Percentiles rank a stretch among this genome's conserved stretches.
Conservation (phyloP, 1,139 yeast genomes). For the Candida tropicalis region DNA sequence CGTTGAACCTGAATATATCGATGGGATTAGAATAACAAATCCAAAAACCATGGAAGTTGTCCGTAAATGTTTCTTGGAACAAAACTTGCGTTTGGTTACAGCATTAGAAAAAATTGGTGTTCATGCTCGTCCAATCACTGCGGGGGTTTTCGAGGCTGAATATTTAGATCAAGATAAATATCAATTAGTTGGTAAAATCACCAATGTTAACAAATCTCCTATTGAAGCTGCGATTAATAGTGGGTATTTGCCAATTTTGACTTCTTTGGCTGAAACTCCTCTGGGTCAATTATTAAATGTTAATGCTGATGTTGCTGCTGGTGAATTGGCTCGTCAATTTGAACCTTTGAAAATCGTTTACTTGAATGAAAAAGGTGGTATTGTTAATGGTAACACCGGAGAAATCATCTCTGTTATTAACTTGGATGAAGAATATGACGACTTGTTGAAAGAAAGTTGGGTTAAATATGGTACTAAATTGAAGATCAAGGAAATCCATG, state of each 20-base stretch:
- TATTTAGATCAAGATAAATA: conserved; percentile 89
- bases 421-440: conserved; percentile 94
- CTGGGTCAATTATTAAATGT: conserved; percentile 96
- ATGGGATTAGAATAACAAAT: conserved; percentile 96
- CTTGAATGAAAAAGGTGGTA: conserved; percentile 96
- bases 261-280: conserved; percentile 94
- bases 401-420: conserved; percentile 89
- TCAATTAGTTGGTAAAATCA: conserved; percentile 89
- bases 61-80: conserved; percentile 91
- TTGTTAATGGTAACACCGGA: conserved; percentile 87
- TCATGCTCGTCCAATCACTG: conserved; percentile 97
- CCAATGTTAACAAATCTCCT: conserved; percentile 83
- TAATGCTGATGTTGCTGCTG: conserved; percentile 98
- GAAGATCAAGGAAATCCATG: conserved; percentile 95
- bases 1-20: conserved; percentile 92
- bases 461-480: conserved; percentile 97
- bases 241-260: conserved; percentile 94
- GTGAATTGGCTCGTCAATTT: conserved; percentile 93
- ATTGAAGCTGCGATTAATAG: conserved; percentile 94
- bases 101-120: conserved; percentile 97
- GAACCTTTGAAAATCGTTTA: conserved; percentile 97
- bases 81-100: conserved; percentile 89
- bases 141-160: conserved; percentile 95
- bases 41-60: conserved; percentile 95
- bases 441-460: conserved; percentile 91